Conservation (phyloP, 148 eudicot genomes). For the Camellia granthamiana region DNA sequence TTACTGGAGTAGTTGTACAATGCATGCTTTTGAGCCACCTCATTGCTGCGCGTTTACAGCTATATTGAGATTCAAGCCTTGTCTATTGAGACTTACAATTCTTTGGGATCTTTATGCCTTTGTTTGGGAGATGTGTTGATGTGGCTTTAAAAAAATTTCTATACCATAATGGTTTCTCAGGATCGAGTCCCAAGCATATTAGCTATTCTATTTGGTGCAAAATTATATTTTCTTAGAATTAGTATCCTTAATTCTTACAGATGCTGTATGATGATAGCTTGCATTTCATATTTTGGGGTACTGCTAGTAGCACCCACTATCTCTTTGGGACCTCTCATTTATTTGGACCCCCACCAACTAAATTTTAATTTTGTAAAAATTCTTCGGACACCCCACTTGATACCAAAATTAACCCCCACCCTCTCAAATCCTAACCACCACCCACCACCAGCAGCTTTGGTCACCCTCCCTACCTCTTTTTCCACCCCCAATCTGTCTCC, state of each 20-base stretch:
- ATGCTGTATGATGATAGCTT: neutral
- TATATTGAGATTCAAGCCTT: slow-evolving; percentile 6
- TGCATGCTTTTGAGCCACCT: neutral
- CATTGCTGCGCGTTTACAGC: neutral
- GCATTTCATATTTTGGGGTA: neutral
- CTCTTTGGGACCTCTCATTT: too few species aligned
- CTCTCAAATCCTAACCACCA: too few species aligned
- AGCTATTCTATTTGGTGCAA: neutral
- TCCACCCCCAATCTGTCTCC: too few species aligned
- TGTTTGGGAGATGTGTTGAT: neutral
- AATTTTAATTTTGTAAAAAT: too few species aligned
- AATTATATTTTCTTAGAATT: neutral
- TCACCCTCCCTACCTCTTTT: too few species aligned
- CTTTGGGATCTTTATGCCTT: neutral
- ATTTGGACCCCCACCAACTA: too few species aligned
- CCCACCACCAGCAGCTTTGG: too few species aligned
- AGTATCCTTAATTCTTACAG: neutral
- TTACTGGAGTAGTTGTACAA: neutral
- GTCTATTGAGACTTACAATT: neutral
- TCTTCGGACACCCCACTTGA: too few species aligned
- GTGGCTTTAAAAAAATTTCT: neutral
- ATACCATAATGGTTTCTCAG: neutral
- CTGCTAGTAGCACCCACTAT: too few species aligned
- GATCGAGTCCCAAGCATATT: neutral
- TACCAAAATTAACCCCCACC: too few species aligned